Percentiles rank a stretch among this genome's conserved stretches.
phyloP scores from a whole-genome alignment of 2,329 filamentous ascomycete genomes.

The Phaeosphaeria sp. region DNA sequence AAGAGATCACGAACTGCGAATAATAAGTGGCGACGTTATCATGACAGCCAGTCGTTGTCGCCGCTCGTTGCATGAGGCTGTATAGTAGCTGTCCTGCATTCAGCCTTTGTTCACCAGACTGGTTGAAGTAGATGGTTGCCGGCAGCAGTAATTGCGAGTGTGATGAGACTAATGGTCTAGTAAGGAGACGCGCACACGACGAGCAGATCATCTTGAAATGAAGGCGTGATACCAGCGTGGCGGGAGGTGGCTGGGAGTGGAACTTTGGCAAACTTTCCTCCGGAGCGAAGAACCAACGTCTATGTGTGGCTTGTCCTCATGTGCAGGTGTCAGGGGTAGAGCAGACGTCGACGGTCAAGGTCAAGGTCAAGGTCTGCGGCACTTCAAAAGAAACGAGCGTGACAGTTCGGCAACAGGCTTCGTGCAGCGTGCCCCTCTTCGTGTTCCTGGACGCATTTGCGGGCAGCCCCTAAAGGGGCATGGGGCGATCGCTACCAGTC shows the following conservation, averaged over 20 bases:
- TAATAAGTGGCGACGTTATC: not conserved
- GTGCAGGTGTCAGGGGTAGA: not conserved
- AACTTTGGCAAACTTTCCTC: not conserved
- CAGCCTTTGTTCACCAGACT: not conserved
- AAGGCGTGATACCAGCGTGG: not conserved
- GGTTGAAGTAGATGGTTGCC: not conserved
- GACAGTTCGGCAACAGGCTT: not conserved
- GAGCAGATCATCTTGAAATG: not conserved
- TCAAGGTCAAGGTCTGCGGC: not conserved
- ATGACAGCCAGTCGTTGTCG: not conserved
- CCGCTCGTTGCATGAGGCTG: not conserved
- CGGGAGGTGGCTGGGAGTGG: not conserved
- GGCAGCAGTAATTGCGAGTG: not conserved
- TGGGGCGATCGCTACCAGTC: slow-evolving; percentile 4
- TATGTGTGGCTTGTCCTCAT: not conserved
- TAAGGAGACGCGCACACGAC: not conserved
- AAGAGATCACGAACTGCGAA: not conserved
- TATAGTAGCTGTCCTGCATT: not conserved
- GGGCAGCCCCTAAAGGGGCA: slow-evolving; percentile 14
- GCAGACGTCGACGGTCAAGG: not conserved
- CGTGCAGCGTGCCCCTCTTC: not conserved
- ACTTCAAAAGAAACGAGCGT: not conserved
- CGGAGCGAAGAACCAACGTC: not conserved
- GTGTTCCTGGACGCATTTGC: not conserved
- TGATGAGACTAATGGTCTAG: not conserved